phyloP scores from a whole-genome alignment of 306 rosid genomes.

The Hylodesmum podocarpum region DNA sequence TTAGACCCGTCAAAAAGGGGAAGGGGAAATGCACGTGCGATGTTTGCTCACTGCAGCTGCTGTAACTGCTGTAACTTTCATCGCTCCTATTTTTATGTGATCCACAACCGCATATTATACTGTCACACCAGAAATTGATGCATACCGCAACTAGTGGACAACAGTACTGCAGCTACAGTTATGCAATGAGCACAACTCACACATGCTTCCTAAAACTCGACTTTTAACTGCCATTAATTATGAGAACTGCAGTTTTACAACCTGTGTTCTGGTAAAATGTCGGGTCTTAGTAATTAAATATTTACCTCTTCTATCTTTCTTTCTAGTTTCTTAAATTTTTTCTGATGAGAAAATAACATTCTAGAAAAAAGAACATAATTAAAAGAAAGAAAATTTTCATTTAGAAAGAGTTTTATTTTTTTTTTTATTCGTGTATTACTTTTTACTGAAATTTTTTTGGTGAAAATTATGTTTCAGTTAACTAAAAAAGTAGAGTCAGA shows the following conservation, averaged over 20 bases:
- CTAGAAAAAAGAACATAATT: not conserved
- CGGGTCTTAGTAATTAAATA: not conserved
- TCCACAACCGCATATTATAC: slow-evolving; percentile 26
- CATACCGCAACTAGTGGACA: slow-evolving; percentile 28
- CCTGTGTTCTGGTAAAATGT: slow-evolving; percentile 1
- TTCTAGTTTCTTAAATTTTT: not conserved
- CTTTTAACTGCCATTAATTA: slow-evolving; percentile 13
- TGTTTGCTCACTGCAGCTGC: slow-evolving; percentile 11
- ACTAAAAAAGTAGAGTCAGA: not conserved
- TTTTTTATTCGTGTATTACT: not conserved
- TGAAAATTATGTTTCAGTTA: not conserved
- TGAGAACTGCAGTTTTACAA: slow-evolving; percentile 1
- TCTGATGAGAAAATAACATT: not conserved
- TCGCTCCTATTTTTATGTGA: not conserved
- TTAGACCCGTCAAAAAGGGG: not conserved
- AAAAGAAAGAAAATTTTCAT: not conserved
- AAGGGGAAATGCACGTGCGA: slow-evolving; percentile 41
- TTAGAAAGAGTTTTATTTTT: not conserved
- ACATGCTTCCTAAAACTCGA: slow-evolving; percentile 20
- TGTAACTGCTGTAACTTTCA: not conserved
- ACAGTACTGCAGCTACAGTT: slow-evolving; percentile 2
- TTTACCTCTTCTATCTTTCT: not conserved
- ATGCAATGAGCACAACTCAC: slow-evolving; percentile 43
- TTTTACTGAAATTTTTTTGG: not conserved
- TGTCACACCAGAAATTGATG: slow-evolving; percentile 43